Evolutionary conservation across 1,284 basidiomycete genomes (phyloP).

Genomic region (Pseudozyma tsukubaensis): DNA sequence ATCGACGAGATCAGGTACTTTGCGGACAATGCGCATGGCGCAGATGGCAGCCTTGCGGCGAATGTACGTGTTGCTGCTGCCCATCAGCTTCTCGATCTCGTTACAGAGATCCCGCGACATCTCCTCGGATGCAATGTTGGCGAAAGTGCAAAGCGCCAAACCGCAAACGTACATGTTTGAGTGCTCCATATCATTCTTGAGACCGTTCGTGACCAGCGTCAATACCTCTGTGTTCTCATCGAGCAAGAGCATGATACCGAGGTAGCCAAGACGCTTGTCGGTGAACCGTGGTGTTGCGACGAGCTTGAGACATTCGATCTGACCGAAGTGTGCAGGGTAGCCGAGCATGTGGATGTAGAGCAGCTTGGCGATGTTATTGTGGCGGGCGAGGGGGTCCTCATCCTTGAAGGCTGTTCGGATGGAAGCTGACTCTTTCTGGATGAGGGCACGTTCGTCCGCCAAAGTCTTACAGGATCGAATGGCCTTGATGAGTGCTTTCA

Average conservation of each 20-base stretch:
- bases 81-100: constrained; percentile 96
- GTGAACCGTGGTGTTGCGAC: constrained; percentile 97
- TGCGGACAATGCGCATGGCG: constrained; percentile 93
- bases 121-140: constrained; percentile 93
- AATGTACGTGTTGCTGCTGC: constrained; percentile 98
- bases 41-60: constrained; percentile 99
- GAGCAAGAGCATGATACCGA: constrained; percentile 96
- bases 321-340: constrained; percentile 98
- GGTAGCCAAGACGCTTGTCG: constrained; percentile 95
- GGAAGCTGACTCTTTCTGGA: constrained; percentile 97
- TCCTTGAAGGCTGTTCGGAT: constrained; percentile 98
- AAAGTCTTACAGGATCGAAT: constrained; percentile 80
- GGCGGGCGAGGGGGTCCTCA: constrained; percentile 81
- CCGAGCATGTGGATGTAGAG: constrained; percentile 99
- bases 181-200: constrained; percentile 99
- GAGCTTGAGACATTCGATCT: constrained; percentile 99
- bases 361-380: constrained; percentile 97
- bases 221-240: constrained; percentile 99
- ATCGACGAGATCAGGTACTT: constrained; percentile 94
- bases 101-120: constrained; percentile 67
- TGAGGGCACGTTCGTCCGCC: constrained; percentile 95
- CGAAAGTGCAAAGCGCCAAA: constrained; percentile 96
- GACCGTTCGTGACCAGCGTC: constrained; percentile 95
- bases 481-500: constrained; percentile 70
- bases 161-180: constrained; percentile 99